Conservation (phyloP, 140 eudicot species). For the Flaveria floridana region DNA sequence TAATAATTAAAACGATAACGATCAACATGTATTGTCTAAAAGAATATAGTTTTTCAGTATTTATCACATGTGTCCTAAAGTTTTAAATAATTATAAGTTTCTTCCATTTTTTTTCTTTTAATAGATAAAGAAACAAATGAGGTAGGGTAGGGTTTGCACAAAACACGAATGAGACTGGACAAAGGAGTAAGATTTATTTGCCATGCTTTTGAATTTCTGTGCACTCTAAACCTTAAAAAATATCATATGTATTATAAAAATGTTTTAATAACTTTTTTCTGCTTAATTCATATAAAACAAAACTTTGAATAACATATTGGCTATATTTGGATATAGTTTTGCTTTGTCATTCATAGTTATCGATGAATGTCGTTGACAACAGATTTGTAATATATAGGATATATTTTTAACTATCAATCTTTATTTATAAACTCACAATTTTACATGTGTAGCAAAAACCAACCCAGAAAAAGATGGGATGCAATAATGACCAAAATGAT, state of each 20-base stretch:
- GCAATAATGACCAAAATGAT: too few species aligned
- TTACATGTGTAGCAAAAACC: too few species aligned
- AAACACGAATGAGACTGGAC: conserved; percentile 55
- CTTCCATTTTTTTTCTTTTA: background rate
- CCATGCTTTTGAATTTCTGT: conserved; percentile 29
- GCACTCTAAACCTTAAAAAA: conserved; percentile 16
- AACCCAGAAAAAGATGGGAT: too few species aligned
- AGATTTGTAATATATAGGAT: too few species aligned
- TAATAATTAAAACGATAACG: background rate
- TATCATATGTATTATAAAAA: background rate
- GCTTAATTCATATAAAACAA: background rate
- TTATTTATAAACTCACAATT: too few species aligned
- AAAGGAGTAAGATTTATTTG: conserved; percentile 64
- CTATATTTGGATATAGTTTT: background rate
- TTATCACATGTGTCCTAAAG: background rate
- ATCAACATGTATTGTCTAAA: background rate
- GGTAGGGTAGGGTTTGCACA: conserved; percentile 56
- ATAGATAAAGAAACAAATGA: background rate
- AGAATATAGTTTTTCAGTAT: background rate
- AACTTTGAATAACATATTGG: background rate
- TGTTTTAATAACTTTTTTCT: background rate
- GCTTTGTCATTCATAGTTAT: background rate
- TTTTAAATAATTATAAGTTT: background rate
- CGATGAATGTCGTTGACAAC: background rate
- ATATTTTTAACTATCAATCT: background rate